Percentiles rank a stretch among this genome's conserved stretches.
Evolutionary conservation across 1,284 basidiomycete genomes (phyloP).

Genomic region (Ganoderma leucocontextum): DNA sequence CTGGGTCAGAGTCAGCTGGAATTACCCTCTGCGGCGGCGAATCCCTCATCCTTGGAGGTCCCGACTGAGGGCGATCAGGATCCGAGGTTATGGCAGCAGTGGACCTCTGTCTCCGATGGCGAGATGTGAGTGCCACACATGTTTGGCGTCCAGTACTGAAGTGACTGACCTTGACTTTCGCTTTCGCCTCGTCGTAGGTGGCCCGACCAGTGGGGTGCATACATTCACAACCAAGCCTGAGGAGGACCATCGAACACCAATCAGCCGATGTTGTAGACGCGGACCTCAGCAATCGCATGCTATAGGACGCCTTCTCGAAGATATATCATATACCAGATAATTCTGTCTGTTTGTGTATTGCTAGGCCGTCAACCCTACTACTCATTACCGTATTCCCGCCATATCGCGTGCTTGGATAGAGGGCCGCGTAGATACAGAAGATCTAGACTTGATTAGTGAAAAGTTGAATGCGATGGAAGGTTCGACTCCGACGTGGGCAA

Average conservation of each 20-base stretch:
- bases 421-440: not conserved
- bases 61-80: not conserved
- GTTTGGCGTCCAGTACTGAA: not conserved
- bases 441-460: too few species aligned
- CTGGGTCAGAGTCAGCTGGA: not conserved
- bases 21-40: not conserved
- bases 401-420: not conserved
- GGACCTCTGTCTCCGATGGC: not conserved
- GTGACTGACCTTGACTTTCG: not conserved
- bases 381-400: not conserved
- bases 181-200: not conserved
- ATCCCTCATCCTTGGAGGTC: not conserved
- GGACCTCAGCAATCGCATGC: not conserved
- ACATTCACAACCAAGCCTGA: slow-evolving; percentile 38
- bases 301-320: not conserved
- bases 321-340: not conserved
- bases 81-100: slow-evolving; percentile 1
- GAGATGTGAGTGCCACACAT: not conserved
- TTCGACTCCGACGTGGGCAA: too few species aligned
- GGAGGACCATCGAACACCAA: not conserved
- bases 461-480: too few species aligned
- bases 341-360: not conserved
- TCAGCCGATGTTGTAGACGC: not conserved
- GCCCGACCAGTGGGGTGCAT: slow-evolving; percentile 28
- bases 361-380: not conserved